A percentile compares a stretch with the other conserved stretches of the same genome.
Conservation (phyloP, 306 rosid species). For the Mimosa bimucronata region DNA sequence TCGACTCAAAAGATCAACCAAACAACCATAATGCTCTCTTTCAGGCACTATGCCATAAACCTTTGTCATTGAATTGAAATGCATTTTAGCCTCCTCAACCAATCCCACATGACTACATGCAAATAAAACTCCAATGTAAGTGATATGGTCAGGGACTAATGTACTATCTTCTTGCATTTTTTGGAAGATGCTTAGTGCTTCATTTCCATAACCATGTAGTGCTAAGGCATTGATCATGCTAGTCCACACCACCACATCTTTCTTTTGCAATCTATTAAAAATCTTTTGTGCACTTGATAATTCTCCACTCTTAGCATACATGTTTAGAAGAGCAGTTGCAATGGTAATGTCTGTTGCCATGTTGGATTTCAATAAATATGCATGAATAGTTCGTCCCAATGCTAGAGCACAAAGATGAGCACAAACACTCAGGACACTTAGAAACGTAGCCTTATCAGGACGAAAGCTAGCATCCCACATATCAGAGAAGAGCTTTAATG, state of each 20-base stretch:
- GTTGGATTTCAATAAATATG: constrained; percentile 51
- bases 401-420: constrained; percentile 53
- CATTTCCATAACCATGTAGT: constrained; percentile 64
- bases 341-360: constrained; percentile 45
- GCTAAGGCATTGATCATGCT: constrained; percentile 75
- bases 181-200: constrained; percentile 61
- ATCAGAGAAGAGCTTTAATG: constrained; percentile 48
- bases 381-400: constrained; percentile 68
- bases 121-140: constrained; percentile 65
- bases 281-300: constrained; percentile 51
- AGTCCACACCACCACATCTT: constrained; percentile 76
- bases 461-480: constrained; percentile 47
- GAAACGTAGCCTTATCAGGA: constrained; percentile 61
- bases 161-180: constrained; percentile 65
- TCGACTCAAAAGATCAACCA: constrained; percentile 80
- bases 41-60: constrained; percentile 56
- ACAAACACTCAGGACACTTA: constrained; percentile 61
- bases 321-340: constrained; percentile 70
- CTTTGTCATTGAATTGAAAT: constrained; percentile 58
- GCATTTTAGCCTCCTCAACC: constrained; percentile 64
- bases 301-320: constrained; percentile 79
- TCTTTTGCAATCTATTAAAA: constrained; percentile 55
- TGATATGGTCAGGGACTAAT: constrained; percentile 63
- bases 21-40: constrained; percentile 80
- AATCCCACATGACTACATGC: constrained; percentile 76